phyloP scores from a whole-genome alignment of 257 asterid species.

The Nicotiana undulata region DNA sequence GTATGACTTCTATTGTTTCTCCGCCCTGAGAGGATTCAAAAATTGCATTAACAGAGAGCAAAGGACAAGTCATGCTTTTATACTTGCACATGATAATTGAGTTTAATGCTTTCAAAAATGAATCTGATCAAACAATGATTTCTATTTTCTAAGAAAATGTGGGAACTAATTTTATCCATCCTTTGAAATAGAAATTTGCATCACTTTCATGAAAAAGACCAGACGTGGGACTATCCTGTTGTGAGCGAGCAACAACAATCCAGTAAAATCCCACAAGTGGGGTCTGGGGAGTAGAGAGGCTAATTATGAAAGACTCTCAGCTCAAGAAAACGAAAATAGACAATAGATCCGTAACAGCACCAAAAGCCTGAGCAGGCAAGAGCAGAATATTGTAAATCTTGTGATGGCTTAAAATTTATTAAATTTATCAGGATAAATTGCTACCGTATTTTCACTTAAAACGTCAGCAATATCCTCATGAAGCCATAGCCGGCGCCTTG shows the following conservation, averaged over 20 bases:
- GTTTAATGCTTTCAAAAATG: neutral
- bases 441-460: slow-evolving; percentile 4
- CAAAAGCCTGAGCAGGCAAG: neutral
- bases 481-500: neutral
- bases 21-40: neutral
- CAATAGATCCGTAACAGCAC: too few relatives aligned
- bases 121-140: neutral
- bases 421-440: neutral
- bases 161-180: neutral
- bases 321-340: too few relatives aligned
- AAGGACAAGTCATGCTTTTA: neutral
- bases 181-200: neutral
- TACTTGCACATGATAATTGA: neutral
- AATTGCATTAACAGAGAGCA: neutral
- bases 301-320: too few relatives aligned
- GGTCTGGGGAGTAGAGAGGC: too few relatives aligned
- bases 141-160: neutral
- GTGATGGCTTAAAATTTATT: neutral
- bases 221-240: too few relatives aligned
- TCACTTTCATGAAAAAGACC: neutral
- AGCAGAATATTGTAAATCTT: neutral
- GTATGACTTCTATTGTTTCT: neutral
- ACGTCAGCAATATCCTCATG: neutral
- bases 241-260: too few relatives aligned
- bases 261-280: too few relatives aligned